Evolutionary conservation across 2,329 filamentous ascomycete species (phyloP), one percentile per base, ranked within the genome.

Genomic region (Pestalotiopsis sp.): DNA sequence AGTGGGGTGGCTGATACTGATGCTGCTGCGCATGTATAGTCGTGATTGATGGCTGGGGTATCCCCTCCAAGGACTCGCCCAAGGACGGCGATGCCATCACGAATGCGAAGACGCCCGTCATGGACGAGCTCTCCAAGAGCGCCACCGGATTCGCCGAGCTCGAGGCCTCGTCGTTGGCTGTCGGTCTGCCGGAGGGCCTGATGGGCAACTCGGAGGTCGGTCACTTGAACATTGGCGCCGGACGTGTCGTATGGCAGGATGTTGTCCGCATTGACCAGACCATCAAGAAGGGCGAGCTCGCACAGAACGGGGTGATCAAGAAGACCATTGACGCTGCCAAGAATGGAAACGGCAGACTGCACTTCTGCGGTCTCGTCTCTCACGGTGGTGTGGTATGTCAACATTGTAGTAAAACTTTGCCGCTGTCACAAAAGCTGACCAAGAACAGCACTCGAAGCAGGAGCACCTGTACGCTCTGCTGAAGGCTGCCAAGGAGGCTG

Each of bases 161-260:
- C 70, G 96, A 99, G 75, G 96, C 96, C 68, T 98, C 96, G 2
- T 98, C 96, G 57, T 88, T 97, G 69, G 96, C 96, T 59, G 96
- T 99, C 72, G 96, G 96, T 73, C 89, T 99, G 65, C 96, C 96
- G 22, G 94, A 99, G 79, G 96, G 96, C 68, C 86, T 99, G 73
- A 99, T 99, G 96, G 96, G 96, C 73, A 99, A 99, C 86, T 97
- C 93, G 75, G 96, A 99, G 82, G 96, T 99, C 80, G 96, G 96
- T 70, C 96, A 99, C 82, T 83, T 99, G 84, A 99, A 99, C 87
- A 98, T 99, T 80, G 96, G 96, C 76, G 96, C 96, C 68, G 96
- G 96, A 68, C 89, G 96, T 77, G 96, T 99, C 70, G 96, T 99
- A 76, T 99, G 96, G 96, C 96, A 99, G 82, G 95, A 96, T 80